Percentiles rank a stretch among this genome's conserved stretches.
Evolutionary conservation across 1,139 yeast species (phyloP).

Genomic region (Yamadazyma triangularis): DNA sequence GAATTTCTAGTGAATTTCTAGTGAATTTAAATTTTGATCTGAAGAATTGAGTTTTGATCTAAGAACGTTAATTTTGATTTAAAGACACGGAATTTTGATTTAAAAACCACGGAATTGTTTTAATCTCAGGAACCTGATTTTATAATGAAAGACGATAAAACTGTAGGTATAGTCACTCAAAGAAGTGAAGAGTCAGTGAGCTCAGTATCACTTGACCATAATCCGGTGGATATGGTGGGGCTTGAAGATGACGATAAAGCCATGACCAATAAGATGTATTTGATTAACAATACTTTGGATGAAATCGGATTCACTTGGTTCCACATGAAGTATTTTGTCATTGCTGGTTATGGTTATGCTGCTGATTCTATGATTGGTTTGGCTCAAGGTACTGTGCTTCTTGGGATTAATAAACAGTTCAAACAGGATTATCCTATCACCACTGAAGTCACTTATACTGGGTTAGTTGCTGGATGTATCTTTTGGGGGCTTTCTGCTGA

Average conservation of each 20-base stretch:
- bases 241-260: constrained; percentile 23
- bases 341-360: constrained; percentile 20
- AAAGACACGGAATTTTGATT: too few species aligned
- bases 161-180: background rate
- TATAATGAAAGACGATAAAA: too few species aligned
- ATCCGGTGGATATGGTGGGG: constrained; percentile 15
- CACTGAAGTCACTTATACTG: constrained; percentile 20
- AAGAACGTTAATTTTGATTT: too few species aligned
- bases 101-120: too few species aligned
- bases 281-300: constrained; percentile 45
- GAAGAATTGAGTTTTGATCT: too few species aligned
- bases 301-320: constrained; percentile 51
- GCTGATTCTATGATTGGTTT: constrained; percentile 19
- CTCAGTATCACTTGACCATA: background rate
- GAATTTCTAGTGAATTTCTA: too few species aligned
- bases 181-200: constrained; percentile 3
- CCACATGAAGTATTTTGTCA: constrained; percentile 32
- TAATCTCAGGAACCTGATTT: too few species aligned
- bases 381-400: constrained; percentile 40
- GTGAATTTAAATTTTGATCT: too few species aligned
- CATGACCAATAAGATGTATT: constrained; percentile 30
- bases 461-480: constrained; percentile 51
- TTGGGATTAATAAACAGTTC: constrained; percentile 27
- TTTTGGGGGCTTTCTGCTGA: constrained; percentile 53
- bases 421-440: constrained; percentile 15